Conservation (phyloP, 176 grass and related monocot genomes). For the Triticum dicoccoides region DNA sequence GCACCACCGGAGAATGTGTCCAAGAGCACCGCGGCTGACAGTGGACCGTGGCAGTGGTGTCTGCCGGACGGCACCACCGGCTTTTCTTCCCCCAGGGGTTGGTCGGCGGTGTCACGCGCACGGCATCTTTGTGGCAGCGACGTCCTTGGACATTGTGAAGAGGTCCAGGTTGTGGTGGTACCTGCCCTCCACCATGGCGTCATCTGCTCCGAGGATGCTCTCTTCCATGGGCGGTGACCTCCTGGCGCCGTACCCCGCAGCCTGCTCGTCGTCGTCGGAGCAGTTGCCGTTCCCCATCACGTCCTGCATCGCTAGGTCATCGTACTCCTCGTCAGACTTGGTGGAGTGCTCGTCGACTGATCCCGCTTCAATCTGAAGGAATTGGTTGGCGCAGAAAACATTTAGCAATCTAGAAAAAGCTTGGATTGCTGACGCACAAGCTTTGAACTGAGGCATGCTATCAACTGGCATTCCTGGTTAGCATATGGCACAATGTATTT, state of each 20-base stretch:
- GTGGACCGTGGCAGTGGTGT: neutral
- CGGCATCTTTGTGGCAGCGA: conserved; percentile 5
- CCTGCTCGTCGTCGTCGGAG: conserved; percentile 42
- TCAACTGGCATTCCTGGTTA: neutral
- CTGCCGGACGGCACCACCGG: neutral
- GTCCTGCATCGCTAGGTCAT: conserved; percentile 80
- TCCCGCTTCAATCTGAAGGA: conserved; percentile 69
- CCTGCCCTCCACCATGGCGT: neutral
- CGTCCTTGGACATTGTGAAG: conserved; percentile 43
- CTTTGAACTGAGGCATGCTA: neutral
- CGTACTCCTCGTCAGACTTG: conserved; percentile 87
- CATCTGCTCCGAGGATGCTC: neutral
- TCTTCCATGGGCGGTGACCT: neutral
- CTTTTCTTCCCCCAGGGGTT: neutral
- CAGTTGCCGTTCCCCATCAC: conserved; percentile 47
- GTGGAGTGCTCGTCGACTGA: conserved; percentile 87
- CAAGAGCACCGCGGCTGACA: neutral
- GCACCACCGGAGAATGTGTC: neutral
- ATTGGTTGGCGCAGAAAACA: neutral
- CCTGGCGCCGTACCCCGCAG: neutral
- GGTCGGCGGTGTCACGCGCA: neutral
- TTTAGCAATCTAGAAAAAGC: neutral
- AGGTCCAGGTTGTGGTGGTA: conserved; percentile 47
- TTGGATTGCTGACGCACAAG: neutral
- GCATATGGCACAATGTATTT: neutral